These are phyloP conservation scores for Trichoderma erinaceum DNA, from an alignment of 495 filamentous ascomycete species.

Conservation along the genomic window DNA sequence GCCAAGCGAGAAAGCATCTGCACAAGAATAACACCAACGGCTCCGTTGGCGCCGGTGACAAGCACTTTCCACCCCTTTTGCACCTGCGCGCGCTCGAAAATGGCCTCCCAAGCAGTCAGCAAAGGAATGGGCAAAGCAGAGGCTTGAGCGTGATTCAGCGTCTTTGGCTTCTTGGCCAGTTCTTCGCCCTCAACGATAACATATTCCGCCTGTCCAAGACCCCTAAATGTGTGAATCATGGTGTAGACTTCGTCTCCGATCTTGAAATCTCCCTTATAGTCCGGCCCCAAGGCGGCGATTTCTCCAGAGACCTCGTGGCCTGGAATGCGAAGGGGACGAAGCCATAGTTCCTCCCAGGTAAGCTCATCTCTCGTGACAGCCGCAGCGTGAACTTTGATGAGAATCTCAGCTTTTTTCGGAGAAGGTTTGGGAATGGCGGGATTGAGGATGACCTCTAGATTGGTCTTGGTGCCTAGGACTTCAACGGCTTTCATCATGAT, in stretches of 20 bases:
- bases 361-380: slow-evolving; percentile 52
- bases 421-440: slow-evolving; percentile 19
- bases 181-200: slow-evolving; percentile 42
- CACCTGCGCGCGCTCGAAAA: slow-evolving; percentile 33
- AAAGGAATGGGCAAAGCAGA: slow-evolving; percentile 50
- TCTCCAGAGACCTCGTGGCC: slow-evolving; percentile 51
- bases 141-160: slow-evolving; percentile 43
- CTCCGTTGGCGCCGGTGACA: slow-evolving; percentile 50
- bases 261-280: slow-evolving; percentile 39
- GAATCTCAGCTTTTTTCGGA: slow-evolving; percentile 36
- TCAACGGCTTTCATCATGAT: slow-evolving; percentile 22
- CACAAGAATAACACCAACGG: slow-evolving; percentile 46
- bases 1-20: slow-evolving; percentile 40
- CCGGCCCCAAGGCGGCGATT: slow-evolving; percentile 41
- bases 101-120: slow-evolving; percentile 53
- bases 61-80: slow-evolving; percentile 33
- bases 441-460: slow-evolving; percentile 15
- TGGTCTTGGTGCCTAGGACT: slow-evolving; percentile 17
- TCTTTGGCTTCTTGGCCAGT: slow-evolving; percentile 43
- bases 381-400: slow-evolving; percentile 49
- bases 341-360: slow-evolving; percentile 33
- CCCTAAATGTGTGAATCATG: slow-evolving; percentile 39
- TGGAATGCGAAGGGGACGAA: slow-evolving; percentile 32
- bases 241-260: slow-evolving; percentile 50
- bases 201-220: slow-evolving; percentile 51